Evolutionary conservation across 1,139 yeast species (phyloP), one percentile per base, ranked within the genome.

Genomic region (Sugiyamaella japonica): DNA sequence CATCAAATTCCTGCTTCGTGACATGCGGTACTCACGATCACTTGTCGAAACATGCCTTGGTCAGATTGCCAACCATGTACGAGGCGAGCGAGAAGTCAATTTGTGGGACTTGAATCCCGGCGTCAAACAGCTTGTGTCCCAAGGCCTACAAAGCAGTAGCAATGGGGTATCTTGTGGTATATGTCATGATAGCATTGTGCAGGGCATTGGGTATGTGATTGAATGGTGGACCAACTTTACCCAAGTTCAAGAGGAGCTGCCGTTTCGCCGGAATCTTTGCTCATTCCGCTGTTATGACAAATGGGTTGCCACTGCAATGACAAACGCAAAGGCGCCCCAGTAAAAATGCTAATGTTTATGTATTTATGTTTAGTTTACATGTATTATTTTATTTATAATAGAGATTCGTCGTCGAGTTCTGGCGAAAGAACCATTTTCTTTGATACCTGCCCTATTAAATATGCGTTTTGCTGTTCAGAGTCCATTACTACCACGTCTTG

Each of bases 401-500:
- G 32, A 45, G 49, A 36, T 15, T 45, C 49, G 17, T 41, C 44
- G 9, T 50, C 55, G 6, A 71, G 55, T 47, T 68, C 67, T 0
- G 86, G 85, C 1, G 83, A 77, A 9, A 79, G 81, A 31, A 82
- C 75, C 57, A 85, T 72, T 66, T 83, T 83, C 31, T 80, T 80
- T 15, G 78, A 76, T 0, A 87, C 74, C 52, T 78, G 80, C 6
- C 96, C 96, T 54, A 89, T 68, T 20, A 85, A 75, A 54, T 76
- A 75, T 8, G 85, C 76, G 29, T 76, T 72, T 45, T 74, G 73
- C 32, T 74, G 77, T 1, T 70, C 76, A 17, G 76, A 76, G 48
- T 83, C 82, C 31, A 89, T 64, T n/a, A 82, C 74, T 7, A 86
- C 83, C 23, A 89, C 75, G 61, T 89, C 93, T 67, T 90, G 97